Percentiles rank a stretch among this genome's conserved stretches.
phyloP scores from a whole-genome alignment of 345 rosid genomes.

The Eutrema japonicum region DNA sequence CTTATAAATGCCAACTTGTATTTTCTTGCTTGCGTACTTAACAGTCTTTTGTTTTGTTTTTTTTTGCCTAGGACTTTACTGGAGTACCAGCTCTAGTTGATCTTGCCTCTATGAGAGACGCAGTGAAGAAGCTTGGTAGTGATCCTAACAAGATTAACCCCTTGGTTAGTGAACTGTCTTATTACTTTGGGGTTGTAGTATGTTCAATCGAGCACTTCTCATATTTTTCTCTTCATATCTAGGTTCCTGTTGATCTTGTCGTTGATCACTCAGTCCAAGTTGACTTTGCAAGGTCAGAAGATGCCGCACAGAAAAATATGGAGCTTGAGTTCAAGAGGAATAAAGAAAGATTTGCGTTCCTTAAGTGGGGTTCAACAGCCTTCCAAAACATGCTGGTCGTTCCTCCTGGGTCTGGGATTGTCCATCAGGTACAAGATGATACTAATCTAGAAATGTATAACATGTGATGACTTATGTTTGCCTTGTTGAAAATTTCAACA shows the following conservation, averaged over 20 bases:
- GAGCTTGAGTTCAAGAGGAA: slow-evolving; percentile 75
- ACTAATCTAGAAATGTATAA: neutral
- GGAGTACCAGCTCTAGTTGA: slow-evolving; percentile 91
- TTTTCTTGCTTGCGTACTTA: neutral
- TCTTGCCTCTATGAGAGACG: slow-evolving; percentile 92
- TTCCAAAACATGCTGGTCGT: slow-evolving; percentile 76
- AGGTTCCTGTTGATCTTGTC: slow-evolving; percentile 93
- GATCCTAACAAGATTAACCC: slow-evolving; percentile 90
- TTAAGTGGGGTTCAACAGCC: slow-evolving; percentile 74
- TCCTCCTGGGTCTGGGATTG: slow-evolving; percentile 79
- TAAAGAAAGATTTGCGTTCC: slow-evolving; percentile 69
- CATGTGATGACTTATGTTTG: neutral
- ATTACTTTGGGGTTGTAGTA: neutral
- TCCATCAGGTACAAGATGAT: slow-evolving; percentile 65
- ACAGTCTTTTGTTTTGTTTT: slow-evolving; percentile 8
- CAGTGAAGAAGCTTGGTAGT: slow-evolving; percentile 72
- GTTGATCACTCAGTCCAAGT: slow-evolving; percentile 93
- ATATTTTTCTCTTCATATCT: slow-evolving; percentile 20
- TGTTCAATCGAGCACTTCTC: slow-evolving; percentile 19
- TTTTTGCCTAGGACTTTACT: slow-evolving; percentile 69
- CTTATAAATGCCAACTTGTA: slow-evolving; percentile 26
- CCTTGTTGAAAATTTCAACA: slow-evolving; percentile 2
- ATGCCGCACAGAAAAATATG: slow-evolving; percentile 70
- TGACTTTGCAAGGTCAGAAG: slow-evolving; percentile 73
- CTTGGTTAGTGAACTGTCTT: slow-evolving; percentile 54